Percentiles rank a stretch among this genome's conserved stretches.
phyloP scores from a whole-genome alignment of 75 land plant species.

The Isoetes taiwanensis region DNA sequence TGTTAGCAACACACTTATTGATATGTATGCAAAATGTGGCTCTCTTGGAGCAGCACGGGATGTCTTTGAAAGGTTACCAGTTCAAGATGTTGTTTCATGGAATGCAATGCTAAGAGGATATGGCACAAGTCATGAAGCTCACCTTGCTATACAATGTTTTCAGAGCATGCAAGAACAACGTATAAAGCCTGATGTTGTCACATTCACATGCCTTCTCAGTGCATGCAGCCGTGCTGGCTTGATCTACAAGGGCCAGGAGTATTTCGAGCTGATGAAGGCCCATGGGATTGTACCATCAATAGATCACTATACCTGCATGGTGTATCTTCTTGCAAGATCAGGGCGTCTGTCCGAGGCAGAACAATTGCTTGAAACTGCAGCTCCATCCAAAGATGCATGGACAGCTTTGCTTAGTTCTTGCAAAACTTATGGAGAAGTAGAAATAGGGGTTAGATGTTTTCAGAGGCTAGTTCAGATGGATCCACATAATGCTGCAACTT shows the following conservation, averaged over 20 bases:
- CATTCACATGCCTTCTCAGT: neutral
- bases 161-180: neutral
- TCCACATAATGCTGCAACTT: constrained; percentile 26
- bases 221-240: constrained; percentile 4
- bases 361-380: constrained; percentile 8
- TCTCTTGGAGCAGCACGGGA: neutral
- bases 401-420: constrained; percentile 29
- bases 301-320: constrained; percentile 16
- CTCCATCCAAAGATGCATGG: constrained; percentile 5
- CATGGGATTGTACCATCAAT: constrained; percentile 11
- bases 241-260: neutral
- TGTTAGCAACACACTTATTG: neutral
- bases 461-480: constrained; percentile 11
- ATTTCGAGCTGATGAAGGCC: constrained; percentile 15
- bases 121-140: neutral
- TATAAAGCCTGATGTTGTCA: neutral
- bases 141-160: neutral
- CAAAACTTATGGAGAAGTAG: constrained; percentile 24
- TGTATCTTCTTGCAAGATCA: constrained; percentile 8
- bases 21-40: neutral
- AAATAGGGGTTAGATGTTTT: constrained; percentile 20
- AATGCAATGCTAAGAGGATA: neutral
- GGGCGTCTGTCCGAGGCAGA: constrained; percentile 15
- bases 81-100: constrained; percentile 1
- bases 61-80: neutral